Percentiles rank a stretch among this genome's conserved stretches.
Evolutionary conservation across 768 basidiomycete species (phyloP).

Genomic region (Thelephora aurantiotincta): DNA sequence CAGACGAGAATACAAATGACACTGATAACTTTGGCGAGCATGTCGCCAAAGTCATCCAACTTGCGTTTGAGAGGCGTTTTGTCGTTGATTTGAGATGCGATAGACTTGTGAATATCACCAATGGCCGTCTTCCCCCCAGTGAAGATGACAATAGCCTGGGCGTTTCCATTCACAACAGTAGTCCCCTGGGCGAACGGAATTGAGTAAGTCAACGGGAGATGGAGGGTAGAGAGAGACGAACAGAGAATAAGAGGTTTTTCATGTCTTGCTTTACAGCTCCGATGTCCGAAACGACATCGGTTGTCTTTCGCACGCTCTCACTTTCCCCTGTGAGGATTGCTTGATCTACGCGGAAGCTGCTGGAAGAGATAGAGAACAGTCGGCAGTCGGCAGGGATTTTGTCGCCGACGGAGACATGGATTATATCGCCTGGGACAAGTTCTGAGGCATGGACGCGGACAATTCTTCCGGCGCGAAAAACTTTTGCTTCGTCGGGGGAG

Average conservation of each 20-base stretch:
- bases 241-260: constrained; percentile 92
- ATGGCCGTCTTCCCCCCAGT: constrained; percentile 86
- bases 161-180: constrained; percentile 88
- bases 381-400: constrained; percentile 93
- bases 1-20: constrained; percentile 97
- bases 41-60: constrained; percentile 95
- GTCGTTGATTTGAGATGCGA: constrained; percentile 82
- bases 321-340: constrained; percentile 95
- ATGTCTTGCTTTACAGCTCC: constrained; percentile 96
- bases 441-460: constrained; percentile 71
- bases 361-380: constrained; percentile 78
- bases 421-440: constrained; percentile 90
- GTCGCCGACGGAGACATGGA: constrained; percentile 86
- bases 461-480: constrained; percentile 58
- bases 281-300: constrained; percentile 50
- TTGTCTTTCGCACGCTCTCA: constrained; percentile 71
- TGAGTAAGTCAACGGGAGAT: neutral
- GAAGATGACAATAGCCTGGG: constrained; percentile 74
- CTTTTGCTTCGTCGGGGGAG: constrained; percentile 93
- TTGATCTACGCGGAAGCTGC: constrained; percentile 90
- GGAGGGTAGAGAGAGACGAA: constrained; percentile 21
- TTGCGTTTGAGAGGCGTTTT: constrained; percentile 97
- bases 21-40: constrained; percentile 93
- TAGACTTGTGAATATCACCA: constrained; percentile 95
- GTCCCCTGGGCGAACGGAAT: constrained; percentile 48